Base-by-base conservation (phyloP, 805 yeast genomes). In the Barnettozyma botsteinii region DNA sequence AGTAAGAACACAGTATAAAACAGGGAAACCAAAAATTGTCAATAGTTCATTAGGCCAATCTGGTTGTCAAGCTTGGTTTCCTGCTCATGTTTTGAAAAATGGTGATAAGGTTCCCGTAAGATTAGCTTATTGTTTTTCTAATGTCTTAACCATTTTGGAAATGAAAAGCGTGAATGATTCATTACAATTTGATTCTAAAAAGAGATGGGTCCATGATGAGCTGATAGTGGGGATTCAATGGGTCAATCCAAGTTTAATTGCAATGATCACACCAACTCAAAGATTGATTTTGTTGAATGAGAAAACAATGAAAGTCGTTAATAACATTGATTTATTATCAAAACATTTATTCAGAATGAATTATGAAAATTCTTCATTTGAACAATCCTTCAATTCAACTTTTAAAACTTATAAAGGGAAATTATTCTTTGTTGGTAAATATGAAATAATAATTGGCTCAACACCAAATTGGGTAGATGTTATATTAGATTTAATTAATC, bases 61-160 rank as follows among this genome's bases (percentile, higher is more conserved):
- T 9, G 84, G 80, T 0, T 66, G 74, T 43, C 52, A 79, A 8
- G 59, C 72, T 13, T 82, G 91, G 93, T 79, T 66, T 48, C 93
- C 93, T 0, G 72, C 70, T 10, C 59, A 65, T 4, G 51, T 51
- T 9, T 43, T 41, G 25, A 48, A 47, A 13, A 53, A 53, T 22
- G 51, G 59, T 7, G 36, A 26, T 17, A 40, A 31, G 54, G 50
- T 49, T 52, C 50, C 60, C 0, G 74, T 86, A 0, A 61, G 69
- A 43, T 56, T 85, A 31, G 89, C 84, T 0, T 84, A 79, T 47
- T 67, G 84, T 28, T 83, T 87, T 83, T 66, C 75, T n/a, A 77
- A 79, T 43, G 65, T 68, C 7, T 50, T 85, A 38, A 75, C 79
- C 0, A 52, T 85, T 2, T 48, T 80, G 8, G 81, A 79, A 40